Percentiles rank a stretch among this genome's conserved stretches.
Conservation (phyloP, 495 filamentous ascomycete species). For the Tuber umbilicatum region DNA sequence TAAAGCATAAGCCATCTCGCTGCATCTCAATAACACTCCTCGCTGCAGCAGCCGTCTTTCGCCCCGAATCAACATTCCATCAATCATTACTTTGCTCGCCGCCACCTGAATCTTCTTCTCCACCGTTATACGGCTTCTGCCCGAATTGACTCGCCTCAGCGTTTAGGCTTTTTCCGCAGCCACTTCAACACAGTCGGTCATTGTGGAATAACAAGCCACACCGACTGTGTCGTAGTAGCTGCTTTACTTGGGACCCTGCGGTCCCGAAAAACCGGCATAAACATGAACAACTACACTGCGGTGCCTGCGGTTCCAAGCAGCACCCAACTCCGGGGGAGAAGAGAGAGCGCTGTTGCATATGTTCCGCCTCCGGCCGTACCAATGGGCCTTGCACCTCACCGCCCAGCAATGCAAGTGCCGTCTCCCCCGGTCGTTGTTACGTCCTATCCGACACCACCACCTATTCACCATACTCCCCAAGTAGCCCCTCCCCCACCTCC, state of each 20-base stretch:
- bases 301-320: slow-evolving; percentile 37
- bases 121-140: slow-evolving; percentile 3
- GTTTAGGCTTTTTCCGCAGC: slow-evolving; percentile 12
- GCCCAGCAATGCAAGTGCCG: slow-evolving; percentile 3
- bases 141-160: slow-evolving; percentile 21
- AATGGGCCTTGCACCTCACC: neutral
- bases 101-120: neutral
- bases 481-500: slow-evolving; percentile 16
- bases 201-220: slow-evolving; percentile 35
- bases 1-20: neutral
- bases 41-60: neutral
- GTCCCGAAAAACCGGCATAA: slow-evolving; percentile 15
- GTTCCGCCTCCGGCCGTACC: slow-evolving; percentile 11
- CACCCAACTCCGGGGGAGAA: slow-evolving; percentile 29
- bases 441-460: neutral
- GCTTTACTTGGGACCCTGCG: slow-evolving; percentile 24
- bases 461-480: slow-evolving; percentile 15
- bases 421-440: neutral
- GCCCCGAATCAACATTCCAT: neutral
- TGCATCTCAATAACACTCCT: neutral
- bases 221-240: slow-evolving; percentile 40
- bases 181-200: slow-evolving; percentile 38
- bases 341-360: slow-evolving; percentile 23
- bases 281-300: slow-evolving; percentile 37
- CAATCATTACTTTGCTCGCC: neutral